A percentile compares a stretch with the other conserved stretches of the same genome.
phyloP scores from a whole-genome alignment of 495 filamentous ascomycete genomes.

The Bryoglossum gracile region DNA sequence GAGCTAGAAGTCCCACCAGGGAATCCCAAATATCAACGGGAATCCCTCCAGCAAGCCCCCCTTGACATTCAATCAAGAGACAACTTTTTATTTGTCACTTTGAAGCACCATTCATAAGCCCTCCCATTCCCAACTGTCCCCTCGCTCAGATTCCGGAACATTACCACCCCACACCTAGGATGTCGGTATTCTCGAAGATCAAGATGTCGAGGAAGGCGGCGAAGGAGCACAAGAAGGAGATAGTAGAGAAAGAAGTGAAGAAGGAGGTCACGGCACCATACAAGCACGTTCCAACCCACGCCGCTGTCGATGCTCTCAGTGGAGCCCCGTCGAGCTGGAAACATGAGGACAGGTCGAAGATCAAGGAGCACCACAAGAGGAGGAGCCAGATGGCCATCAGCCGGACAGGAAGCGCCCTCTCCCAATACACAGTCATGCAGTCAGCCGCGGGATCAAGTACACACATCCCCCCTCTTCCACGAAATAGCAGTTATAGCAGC shows the following conservation, averaged over 20 bases:
- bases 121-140: not conserved
- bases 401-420: slow-evolving; percentile 17
- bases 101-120: no score
- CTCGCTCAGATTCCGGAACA: no score
- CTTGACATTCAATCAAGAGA: no score
- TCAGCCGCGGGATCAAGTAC: slow-evolving; percentile 8
- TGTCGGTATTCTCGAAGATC: slow-evolving; percentile 48
- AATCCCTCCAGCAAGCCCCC: no score
- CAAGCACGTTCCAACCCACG: slow-evolving; percentile 50
- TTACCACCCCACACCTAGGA: no score
- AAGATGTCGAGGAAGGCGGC: slow-evolving; percentile 40
- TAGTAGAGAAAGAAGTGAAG: slow-evolving; percentile 34
- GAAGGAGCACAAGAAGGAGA: slow-evolving; percentile 42
- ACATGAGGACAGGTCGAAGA: slow-evolving; percentile 22
- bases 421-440: slow-evolving; percentile 13
- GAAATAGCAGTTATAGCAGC: slow-evolving; percentile 20
- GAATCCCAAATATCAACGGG: no score
- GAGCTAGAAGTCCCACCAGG: no score
- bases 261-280: slow-evolving; percentile 35
- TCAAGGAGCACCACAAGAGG: slow-evolving; percentile 24
- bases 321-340: slow-evolving; percentile 44
- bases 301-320: slow-evolving; percentile 47
- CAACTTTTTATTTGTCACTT: no score
- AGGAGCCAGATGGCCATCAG: slow-evolving; percentile 22
- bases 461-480: slow-evolving; percentile 12